phyloP scores from a whole-genome alignment of 2,329 filamentous ascomycete genomes.

The Reticulascus tulasneorum region DNA sequence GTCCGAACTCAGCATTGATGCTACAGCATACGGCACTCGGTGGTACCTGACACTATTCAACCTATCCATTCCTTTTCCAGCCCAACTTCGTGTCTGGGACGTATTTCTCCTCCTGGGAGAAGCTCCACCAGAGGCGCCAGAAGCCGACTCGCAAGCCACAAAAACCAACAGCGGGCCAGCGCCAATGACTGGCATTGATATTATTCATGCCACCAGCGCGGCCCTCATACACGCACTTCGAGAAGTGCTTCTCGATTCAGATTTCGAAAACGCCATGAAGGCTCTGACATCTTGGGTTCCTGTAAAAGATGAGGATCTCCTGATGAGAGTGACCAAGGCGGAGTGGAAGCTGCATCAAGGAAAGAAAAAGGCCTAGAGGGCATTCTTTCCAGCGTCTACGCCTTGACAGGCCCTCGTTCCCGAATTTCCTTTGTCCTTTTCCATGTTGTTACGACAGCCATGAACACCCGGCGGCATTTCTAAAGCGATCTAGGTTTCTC shows the following conservation, averaged over 20 bases:
- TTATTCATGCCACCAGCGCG: conserved; percentile 84
- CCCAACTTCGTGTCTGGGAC: conserved; percentile 95
- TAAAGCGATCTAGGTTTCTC: too few relatives aligned
- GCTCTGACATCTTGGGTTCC: conserved; percentile 90
- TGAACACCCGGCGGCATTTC: too few relatives aligned
- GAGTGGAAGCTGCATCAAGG: conserved; percentile 71
- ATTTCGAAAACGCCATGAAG: conserved; percentile 99
- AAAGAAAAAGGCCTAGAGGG: conserved; percentile 35
- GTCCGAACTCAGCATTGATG: conserved; percentile 74
- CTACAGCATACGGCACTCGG: conserved; percentile 89
- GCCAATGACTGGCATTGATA: conserved; percentile 59
- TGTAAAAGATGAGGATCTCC: conserved; percentile 85
- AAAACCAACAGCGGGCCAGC: conserved; percentile 5
- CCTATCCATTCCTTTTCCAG: conserved; percentile 88
- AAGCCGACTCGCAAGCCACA: conserved; percentile 7
- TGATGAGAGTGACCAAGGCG: conserved; percentile 84
- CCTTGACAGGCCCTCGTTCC: not conserved
- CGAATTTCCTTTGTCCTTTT: conserved; percentile 1
- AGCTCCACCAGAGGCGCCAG: conserved; percentile 40
- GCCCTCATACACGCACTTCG: conserved; percentile 87
- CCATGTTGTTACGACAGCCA: too few relatives aligned
- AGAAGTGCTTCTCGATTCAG: conserved; percentile 83
- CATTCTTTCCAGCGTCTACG: conserved; percentile 7
- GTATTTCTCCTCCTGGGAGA: conserved; percentile 94
- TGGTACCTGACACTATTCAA: conserved; percentile 99